Percentiles rank a stretch among this genome's conserved stretches.
phyloP scores from a whole-genome alignment of 2,329 filamentous ascomycete genomes.

The Allantophomopsis cytisporea region DNA sequence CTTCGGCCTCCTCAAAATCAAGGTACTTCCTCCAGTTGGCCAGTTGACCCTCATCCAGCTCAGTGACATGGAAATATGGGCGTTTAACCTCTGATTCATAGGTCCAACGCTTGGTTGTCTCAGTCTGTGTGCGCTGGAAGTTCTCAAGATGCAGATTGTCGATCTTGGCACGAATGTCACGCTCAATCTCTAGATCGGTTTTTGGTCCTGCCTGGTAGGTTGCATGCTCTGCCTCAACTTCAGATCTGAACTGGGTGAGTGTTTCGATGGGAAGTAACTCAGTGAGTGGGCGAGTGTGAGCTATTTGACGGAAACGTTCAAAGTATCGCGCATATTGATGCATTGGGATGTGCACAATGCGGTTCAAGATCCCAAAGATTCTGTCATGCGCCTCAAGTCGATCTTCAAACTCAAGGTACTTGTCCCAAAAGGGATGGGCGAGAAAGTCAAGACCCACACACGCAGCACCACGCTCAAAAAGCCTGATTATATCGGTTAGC shows the following conservation, averaged over 20 bases:
- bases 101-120: conserved; percentile 87
- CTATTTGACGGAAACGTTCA: conserved; percentile 72
- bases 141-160: conserved; percentile 70
- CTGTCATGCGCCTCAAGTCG: conserved; percentile 72
- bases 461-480: conserved; percentile 81
- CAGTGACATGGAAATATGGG: conserved; percentile 92
- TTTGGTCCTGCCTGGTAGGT: conserved; percentile 38
- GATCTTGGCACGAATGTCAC: conserved; percentile 67
- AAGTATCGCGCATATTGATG: conserved; percentile 94
- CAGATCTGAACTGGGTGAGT: conserved; percentile 53
- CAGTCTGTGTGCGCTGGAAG: conserved; percentile 69
- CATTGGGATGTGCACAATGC: conserved; percentile 81
- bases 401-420: conserved; percentile 95
- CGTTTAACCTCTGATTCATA: conserved; percentile 92
- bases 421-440: conserved; percentile 96
- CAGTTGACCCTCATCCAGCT: conserved; percentile 75
- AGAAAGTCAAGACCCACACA: conserved; percentile 87
- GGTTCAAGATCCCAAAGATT: conserved; percentile 71
- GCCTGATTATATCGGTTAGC: conserved; percentile 32
- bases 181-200: conserved; percentile 67
- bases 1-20: conserved; percentile 85
- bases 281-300: conserved; percentile 55
- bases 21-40: conserved; percentile 92
- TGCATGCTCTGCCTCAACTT: conserved; percentile 53
- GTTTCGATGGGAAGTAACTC: conserved; percentile 61